Base-by-base conservation (phyloP, 2,329 filamentous ascomycete species). In the Aspergillus fischeri region DNA sequence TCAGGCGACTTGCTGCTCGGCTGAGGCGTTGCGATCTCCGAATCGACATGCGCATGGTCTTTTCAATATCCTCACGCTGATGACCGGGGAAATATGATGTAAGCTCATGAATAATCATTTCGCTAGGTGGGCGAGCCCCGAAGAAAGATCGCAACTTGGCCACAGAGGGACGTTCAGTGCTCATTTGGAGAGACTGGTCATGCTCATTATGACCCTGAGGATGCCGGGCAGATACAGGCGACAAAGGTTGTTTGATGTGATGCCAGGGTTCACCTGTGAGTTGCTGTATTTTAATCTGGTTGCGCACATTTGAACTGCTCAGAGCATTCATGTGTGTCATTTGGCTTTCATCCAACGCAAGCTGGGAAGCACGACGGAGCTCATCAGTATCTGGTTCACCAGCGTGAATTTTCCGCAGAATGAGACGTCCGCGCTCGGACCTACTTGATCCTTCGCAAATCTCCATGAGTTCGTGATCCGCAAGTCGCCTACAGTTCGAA, bases 11-110 rank as follows among this genome's bases (percentile, higher is more conserved):
- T 63, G 95, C 93, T 63, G 95, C 91, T 72, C 91, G 90, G 78
- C 93, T 97, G 62, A 97, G 81, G 53, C 94, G 89, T 53, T 90
- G 91, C 44, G 93, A 97, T 65, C 94, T 85, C 65, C 93, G 86
- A 74, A 97, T 89, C 0, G 93, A 97, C 75, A 97, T 85, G 51
- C 94, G 89, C 61, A 96, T 92, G 0, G 94, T 97, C 65, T 92
- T 89, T 73, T 97, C 94, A 70, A 99, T 97, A 66, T 96, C 91
- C 71, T 96, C 92, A 55, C 91, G 87, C 51, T 92, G 87, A 67
- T 97, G 93, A 68, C 96, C 92, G 0, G 94, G 94, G 81, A 99
- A 99, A 79, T 97, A 99, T 0, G 92, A 96, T 1, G 91, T 94
- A 58, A 99, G 80, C 71, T 99, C 94, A 24, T 94, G 96, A 27